Evolutionary conservation across 2,329 filamentous ascomycete species (phyloP).

Genomic region (Exophiala xenobiotica): DNA sequence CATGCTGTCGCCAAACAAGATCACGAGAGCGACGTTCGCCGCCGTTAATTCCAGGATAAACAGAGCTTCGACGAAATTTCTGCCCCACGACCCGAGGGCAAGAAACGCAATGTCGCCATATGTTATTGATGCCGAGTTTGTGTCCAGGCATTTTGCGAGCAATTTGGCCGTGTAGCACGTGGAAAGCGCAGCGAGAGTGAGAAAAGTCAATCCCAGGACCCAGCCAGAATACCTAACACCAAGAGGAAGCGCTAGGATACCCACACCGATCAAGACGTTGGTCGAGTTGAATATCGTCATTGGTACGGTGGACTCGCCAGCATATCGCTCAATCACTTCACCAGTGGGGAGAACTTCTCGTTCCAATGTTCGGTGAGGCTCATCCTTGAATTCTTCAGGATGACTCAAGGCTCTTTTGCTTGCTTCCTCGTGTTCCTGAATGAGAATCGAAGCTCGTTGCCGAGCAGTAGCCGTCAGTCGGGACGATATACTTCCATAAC

Average conservation of each 20-base stretch:
- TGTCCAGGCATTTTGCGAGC: slow-evolving; percentile 82
- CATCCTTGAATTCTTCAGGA: slow-evolving; percentile 28
- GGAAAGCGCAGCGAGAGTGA: slow-evolving; percentile 69
- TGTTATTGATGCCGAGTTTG: slow-evolving; percentile 81
- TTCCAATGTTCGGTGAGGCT: slow-evolving; percentile 19
- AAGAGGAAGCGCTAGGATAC: slow-evolving; percentile 82
- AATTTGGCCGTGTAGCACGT: slow-evolving; percentile 86
- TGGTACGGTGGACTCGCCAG: slow-evolving; percentile 90
- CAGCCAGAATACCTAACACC: slow-evolving; percentile 86
- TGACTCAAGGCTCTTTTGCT: slow-evolving; percentile 39
- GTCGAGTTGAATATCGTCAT: slow-evolving; percentile 97
- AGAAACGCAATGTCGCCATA: slow-evolving; percentile 93
- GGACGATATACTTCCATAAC: slow-evolving; percentile 60
- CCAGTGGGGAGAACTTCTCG: slow-evolving; percentile 46
- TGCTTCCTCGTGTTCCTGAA: slow-evolving; percentile 52
- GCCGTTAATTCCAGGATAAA: slow-evolving; percentile 87
- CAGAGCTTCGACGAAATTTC: slow-evolving; percentile 76
- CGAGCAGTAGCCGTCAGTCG: slow-evolving; percentile 58
- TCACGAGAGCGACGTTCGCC: slow-evolving; percentile 83
- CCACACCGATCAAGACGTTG: slow-evolving; percentile 88
- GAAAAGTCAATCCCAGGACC: slow-evolving; percentile 74
- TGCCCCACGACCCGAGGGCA: slow-evolving; percentile 79
- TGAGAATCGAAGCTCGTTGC: slow-evolving; percentile 54
- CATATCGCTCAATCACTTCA: slow-evolving; percentile 76
- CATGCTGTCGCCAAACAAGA: slow-evolving; percentile 91